Evolutionary conservation across 1,139 yeast genomes (phyloP).

Genomic region (Lipomyces yarrowii): DNA sequence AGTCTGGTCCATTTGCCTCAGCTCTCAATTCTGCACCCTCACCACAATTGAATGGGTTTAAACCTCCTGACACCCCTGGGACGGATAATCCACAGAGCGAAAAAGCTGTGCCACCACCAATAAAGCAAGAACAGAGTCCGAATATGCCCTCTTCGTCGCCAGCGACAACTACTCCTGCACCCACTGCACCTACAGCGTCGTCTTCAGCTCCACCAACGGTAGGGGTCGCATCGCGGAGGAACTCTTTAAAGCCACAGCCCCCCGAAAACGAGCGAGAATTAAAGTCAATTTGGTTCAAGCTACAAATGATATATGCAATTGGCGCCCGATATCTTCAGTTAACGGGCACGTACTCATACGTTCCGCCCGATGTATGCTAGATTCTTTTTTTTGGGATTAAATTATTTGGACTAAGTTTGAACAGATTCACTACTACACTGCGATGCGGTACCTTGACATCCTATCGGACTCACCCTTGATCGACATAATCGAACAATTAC

Average conservation of each 20-base stretch:
- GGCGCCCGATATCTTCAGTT: constrained; percentile 29
- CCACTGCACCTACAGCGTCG: not conserved
- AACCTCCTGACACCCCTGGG: not conserved
- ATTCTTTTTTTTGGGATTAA: no score
- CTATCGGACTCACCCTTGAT: constrained; percentile 24
- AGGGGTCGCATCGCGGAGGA: not conserved
- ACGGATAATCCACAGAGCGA: not conserved
- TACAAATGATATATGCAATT: constrained; percentile 30
- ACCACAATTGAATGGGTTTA: not conserved
- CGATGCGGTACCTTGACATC: constrained; percentile 27
- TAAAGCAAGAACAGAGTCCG: constrained; percentile 2
- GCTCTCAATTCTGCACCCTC: not conserved
- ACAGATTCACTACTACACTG: constrained; percentile 22
- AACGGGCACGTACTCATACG: constrained; percentile 21
- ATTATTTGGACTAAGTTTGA: not conserved
- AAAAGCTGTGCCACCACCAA: not conserved
- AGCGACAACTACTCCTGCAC: not conserved
- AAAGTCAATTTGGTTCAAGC: constrained; percentile 26
- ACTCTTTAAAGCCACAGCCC: not conserved
- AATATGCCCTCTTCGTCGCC: not conserved
- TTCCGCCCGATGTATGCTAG: constrained; percentile 24
- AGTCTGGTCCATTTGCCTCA: not conserved
- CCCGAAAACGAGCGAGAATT: constrained; percentile 18
- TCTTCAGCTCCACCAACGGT: not conserved
- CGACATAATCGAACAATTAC: constrained; percentile 27